Evolutionary conservation across 257 asterid genomes (phyloP).

Genomic region (Ballota nigra): DNA sequence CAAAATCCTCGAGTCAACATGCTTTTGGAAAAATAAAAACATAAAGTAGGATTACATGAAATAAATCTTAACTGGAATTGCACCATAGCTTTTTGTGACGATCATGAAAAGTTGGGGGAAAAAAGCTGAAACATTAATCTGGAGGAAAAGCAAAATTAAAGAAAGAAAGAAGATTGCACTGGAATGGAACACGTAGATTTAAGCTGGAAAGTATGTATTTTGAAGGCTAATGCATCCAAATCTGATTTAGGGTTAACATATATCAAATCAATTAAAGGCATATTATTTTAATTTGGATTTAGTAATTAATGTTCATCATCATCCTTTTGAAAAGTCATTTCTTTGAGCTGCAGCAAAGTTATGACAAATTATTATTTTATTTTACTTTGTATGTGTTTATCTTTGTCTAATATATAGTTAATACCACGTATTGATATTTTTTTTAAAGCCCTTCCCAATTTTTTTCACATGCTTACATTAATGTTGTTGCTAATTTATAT

Average conservation of each 20-base stretch:
- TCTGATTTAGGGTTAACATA: neutral
- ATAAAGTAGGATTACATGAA: constrained; percentile 14
- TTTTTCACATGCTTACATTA: too few species aligned
- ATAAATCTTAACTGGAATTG: constrained; percentile 46
- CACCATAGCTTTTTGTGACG: constrained; percentile 40
- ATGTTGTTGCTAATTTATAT: too few species aligned
- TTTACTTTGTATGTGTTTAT: neutral
- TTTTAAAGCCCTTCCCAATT: too few species aligned
- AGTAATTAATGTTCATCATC: neutral
- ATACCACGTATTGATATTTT: too few species aligned
- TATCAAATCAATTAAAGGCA: constrained; percentile 19
- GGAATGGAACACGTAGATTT: constrained; percentile 58
- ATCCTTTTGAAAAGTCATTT: constrained; percentile 25
- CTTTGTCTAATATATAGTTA: neutral
- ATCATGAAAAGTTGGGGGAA: constrained; percentile 28
- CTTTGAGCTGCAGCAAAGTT: constrained; percentile 17
- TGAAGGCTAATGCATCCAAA: constrained; percentile 28
- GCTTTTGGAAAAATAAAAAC: constrained; percentile 13
- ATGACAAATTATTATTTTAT: neutral
- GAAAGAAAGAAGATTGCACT: constrained; percentile 41
- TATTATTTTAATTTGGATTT: neutral
- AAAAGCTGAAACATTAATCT: constrained; percentile 52
- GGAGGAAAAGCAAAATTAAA: constrained; percentile 25
- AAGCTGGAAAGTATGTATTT: constrained; percentile 62
- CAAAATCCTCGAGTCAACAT: neutral